These are phyloP conservation scores for Globisporangium parvum DNA, from an alignment of 352 stramenopile species.

Conservation along the genomic window DNA sequence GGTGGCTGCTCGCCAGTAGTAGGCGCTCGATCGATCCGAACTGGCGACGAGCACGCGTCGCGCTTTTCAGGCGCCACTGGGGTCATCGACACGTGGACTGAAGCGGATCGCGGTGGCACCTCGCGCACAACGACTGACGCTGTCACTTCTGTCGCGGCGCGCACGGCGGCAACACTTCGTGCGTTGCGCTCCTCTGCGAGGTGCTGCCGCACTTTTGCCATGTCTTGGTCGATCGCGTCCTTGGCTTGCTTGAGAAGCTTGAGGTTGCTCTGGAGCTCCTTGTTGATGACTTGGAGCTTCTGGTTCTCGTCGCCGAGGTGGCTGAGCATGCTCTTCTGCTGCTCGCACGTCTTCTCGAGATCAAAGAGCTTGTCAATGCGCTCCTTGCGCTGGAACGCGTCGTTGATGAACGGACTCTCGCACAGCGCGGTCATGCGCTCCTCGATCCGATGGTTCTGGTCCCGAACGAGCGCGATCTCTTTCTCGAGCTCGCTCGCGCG, in stretches of 20 bases:
- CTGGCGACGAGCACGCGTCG: slow-evolving; percentile 58
- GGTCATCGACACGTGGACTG: background rate
- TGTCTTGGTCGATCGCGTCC: slow-evolving; percentile 56
- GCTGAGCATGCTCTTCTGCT: slow-evolving; percentile 69
- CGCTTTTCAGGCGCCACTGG: slow-evolving; percentile 27
- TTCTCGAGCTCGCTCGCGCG: slow-evolving; percentile 78
- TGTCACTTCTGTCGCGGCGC: slow-evolving; percentile 9
- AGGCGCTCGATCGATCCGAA: slow-evolving; percentile 20
- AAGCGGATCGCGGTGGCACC: slow-evolving; percentile 4
- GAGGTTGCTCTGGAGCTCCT: slow-evolving; percentile 78
- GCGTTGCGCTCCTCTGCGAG: slow-evolving; percentile 66
- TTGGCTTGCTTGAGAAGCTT: slow-evolving; percentile 79
- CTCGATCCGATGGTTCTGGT: slow-evolving; percentile 86
- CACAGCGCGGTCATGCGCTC: slow-evolving; percentile 88
- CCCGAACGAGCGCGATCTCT: slow-evolving; percentile 59
- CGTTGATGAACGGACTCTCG: slow-evolving; percentile 92
- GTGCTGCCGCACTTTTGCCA: slow-evolving; percentile 49
- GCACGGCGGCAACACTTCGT: slow-evolving; percentile 25
- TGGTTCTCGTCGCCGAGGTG: slow-evolving; percentile 72
- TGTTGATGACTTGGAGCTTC: slow-evolving; percentile 73
- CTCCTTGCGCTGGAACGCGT: slow-evolving; percentile 86
- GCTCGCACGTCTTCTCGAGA: slow-evolving; percentile 75
- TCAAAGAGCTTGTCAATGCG: slow-evolving; percentile 81
- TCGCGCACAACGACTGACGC: slow-evolving; percentile 4
- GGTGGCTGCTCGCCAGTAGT: background rate